Base-by-base conservation (phyloP, 352 stramenopile genomes). In the Peronospora tabacina region DNA sequence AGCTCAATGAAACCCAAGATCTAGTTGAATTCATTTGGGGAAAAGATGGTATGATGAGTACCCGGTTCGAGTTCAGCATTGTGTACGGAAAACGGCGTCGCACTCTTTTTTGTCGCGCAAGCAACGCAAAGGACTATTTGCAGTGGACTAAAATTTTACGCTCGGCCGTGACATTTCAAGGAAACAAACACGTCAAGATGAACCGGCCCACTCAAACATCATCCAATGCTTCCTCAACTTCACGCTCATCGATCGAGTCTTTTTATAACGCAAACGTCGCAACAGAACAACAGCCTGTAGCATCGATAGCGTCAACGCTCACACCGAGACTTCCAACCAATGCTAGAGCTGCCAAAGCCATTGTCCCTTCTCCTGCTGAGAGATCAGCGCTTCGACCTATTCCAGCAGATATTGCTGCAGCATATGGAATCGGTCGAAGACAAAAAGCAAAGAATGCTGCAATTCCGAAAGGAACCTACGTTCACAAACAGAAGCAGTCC, bases 31-130 rank as follows among this genome's bases (percentile, higher is more conserved):
- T 67, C 10, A 35, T 39, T 35, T 64, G 57, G 52, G 55, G 58
- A 2, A 52, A 67, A 24, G 52, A 59, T 34, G 57, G 54, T 10
- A 29, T 61, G 30, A 46, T 67, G 12, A 66, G 52, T 47, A 61
- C 57, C 16, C 44, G 57, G 42, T 67, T 70, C 46, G 62, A 70
- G 26, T 70, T 70, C 51, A 67, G 45, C 11, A 33, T 70, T 28
- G 33, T 64, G 28, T 63, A 66, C 17, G 59, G 49, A 1, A 44
- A 49, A 37, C 59, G 49, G 1, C 59, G 59, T 1, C 54, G 39
- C 11, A 61, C 50, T 4, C 44, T 68, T 7, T 62, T 45, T 16
- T 67, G 52, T 33, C 62, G 62, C 4, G 53, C 62, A 3, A 53
- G 45, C 36, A 52, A 67, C 52, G 58, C 57, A 11, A 61, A 58